These are phyloP conservation scores for Erysimum pusillum DNA, from an alignment of 441 rosid genomes.

Conservation along the genomic window DNA sequence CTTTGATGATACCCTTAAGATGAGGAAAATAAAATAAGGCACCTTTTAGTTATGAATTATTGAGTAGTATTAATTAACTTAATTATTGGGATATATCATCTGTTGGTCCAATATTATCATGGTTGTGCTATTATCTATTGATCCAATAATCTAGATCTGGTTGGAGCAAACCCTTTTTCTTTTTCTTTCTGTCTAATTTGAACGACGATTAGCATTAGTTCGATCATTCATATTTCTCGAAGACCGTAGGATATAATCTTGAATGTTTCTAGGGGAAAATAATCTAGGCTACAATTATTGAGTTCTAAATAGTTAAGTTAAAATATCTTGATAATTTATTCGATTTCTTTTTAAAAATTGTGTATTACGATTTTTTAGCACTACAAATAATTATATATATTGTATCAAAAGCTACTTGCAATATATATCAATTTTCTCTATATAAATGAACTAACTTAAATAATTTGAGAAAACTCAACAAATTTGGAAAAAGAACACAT, in stretches of 20 bases:
- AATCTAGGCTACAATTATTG: conserved; percentile 1
- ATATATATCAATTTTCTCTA: background rate
- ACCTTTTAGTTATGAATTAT: conserved; percentile 20
- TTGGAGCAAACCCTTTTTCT: background rate
- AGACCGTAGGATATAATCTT: background rate
- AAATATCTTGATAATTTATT: background rate
- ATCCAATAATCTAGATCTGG: conserved; percentile 10
- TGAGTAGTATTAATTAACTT: background rate
- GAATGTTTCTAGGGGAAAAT: background rate
- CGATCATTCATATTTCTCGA: background rate
- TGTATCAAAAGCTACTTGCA: background rate
- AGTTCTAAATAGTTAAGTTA: background rate
- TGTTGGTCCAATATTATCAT: background rate
- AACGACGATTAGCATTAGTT: background rate
- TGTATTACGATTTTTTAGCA: background rate
- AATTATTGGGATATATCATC: conserved; percentile 2
- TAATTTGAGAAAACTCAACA: conserved; percentile 9
- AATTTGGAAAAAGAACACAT: conserved; percentile 28
- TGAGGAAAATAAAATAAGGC: background rate
- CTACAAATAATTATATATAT: background rate
- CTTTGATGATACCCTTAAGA: conserved; percentile 43
- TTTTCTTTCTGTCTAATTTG: no score
- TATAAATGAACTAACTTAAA: background rate
- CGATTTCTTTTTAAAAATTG: no score
- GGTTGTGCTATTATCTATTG: background rate